Conservation (phyloP, 2,329 filamentous ascomycete genomes). For the Hypoxylon sp. region DNA sequence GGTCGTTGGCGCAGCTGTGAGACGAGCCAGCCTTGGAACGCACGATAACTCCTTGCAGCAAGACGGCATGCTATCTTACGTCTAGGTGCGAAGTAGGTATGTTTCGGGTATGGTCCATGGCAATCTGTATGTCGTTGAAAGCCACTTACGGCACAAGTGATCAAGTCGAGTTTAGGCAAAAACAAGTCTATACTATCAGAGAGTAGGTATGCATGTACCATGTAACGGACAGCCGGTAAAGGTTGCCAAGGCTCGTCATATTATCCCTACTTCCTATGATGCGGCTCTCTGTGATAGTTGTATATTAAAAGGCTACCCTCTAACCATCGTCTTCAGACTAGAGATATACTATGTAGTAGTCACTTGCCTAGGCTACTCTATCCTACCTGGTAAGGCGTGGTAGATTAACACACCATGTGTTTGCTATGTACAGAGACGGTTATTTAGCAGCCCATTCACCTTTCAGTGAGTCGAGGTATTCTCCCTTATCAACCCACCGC, state of each 20-base stretch:
- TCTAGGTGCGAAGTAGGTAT: no score
- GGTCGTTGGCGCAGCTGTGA: constrained; percentile 19
- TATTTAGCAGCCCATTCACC: constrained; percentile 49
- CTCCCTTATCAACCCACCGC: constrained; percentile 61
- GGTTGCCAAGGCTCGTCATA: constrained; percentile 16
- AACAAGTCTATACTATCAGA: constrained; percentile 8
- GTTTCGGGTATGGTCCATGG: no score
- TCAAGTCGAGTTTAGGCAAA: constrained; percentile 26
- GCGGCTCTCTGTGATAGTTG: constrained; percentile 22
- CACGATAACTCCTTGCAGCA: constrained; percentile 32
- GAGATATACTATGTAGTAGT: no score
- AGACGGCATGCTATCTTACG: constrained; percentile 10
- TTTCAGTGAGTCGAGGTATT: constrained; percentile 57
- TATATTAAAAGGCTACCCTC: constrained; percentile 23
- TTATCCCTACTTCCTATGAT: constrained; percentile 10
- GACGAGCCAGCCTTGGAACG: constrained; percentile 24
- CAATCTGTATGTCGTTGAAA: constrained; percentile 9
- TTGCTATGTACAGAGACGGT: background rate
- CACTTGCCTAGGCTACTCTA: background rate
- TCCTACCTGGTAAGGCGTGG: no score
- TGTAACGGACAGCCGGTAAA: constrained; percentile 19
- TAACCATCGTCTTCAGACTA: background rate
- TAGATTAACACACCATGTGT: constrained; percentile 4
- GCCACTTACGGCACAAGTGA: constrained; percentile 23
- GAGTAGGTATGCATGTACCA: constrained; percentile 13